Base-by-base conservation (phyloP, 441 rosid species). In the Breynia disticha region DNA sequence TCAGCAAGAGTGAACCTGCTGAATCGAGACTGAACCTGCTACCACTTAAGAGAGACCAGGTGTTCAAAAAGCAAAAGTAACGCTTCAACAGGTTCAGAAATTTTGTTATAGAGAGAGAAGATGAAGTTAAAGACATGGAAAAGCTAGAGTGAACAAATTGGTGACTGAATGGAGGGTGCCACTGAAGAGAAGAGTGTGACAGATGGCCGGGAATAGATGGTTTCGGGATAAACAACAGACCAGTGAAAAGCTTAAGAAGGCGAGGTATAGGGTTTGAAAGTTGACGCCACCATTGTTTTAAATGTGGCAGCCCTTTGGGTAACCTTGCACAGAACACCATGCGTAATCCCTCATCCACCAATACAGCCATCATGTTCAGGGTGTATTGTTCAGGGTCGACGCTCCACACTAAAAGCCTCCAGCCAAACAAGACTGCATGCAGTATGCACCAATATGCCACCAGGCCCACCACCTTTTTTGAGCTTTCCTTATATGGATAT, bases 191-290 rank as follows among this genome's bases (percentile, higher is more conserved):
- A 24, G 62, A 20, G 43, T 65, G 66, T 55, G 90, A 71, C 90
- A 80, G 59, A 54, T 78, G 86, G 80, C 73, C 69, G 68, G 60
- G 51, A 62, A 53, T 46, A 45, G 65, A 60, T 60, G 75, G 75
- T 70, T 63, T 78, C 19, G 80, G 80, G 77, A 71, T 77, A 62
- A 63, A 45, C 72, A 77, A 65, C 74, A 55, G 74, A 68, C 81
- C 83, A 71, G 44, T 73, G 61, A 67, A 46, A 24, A 70, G 55
- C 70, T 53, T 22, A 7, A 21, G 71, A 51, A 65, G 68, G 46
- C 51, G 20, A 54, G 69, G 50, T 50, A 16, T 22, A 35, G 59
- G 65, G 52, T 54, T 59, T 41, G 49, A 35, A 37, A 52, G 55
- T 59, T 58, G 71, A 65, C 74, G 64, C 78, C 72, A 69, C 47